These are phyloP conservation scores for Zalaria sp. DNA, from an alignment of 2,329 filamentous ascomycete genomes.

Conservation along the genomic window DNA sequence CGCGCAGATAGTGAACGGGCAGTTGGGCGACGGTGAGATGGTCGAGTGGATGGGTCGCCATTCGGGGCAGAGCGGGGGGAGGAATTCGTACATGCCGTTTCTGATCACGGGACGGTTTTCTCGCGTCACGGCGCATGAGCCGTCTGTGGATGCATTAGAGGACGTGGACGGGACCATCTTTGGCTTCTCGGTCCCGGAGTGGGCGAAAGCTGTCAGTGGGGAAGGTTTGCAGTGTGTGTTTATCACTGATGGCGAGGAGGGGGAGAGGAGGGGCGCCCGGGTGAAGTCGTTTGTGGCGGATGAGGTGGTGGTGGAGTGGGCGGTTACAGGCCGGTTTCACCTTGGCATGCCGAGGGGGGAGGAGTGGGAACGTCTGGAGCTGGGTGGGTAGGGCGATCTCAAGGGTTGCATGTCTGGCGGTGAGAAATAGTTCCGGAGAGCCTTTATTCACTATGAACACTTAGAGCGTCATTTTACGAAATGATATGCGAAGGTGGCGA, in stretches of 20 bases:
- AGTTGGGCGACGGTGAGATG: slow-evolving; percentile 10
- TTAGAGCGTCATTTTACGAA: too few species aligned
- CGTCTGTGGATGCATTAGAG: slow-evolving; percentile 14
- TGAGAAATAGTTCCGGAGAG: too few species aligned
- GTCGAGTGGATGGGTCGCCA: slow-evolving; percentile 7
- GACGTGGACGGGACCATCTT: slow-evolving; percentile 25
- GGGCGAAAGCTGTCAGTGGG: slow-evolving; percentile 26
- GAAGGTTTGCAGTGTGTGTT: slow-evolving; percentile 24
- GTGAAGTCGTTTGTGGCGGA: slow-evolving; percentile 24
- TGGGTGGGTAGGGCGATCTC: not conserved
- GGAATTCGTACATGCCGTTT: slow-evolving; percentile 27
- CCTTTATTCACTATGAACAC: too few species aligned
- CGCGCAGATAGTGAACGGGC: slow-evolving; percentile 10
- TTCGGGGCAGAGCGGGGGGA: slow-evolving; percentile 7
- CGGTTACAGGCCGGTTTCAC: slow-evolving; percentile 27
- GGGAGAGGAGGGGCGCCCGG: slow-evolving; percentile 20
- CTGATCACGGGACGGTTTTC: slow-evolving; percentile 21
- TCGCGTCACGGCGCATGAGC: slow-evolving; percentile 14
- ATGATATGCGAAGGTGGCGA: too few species aligned
- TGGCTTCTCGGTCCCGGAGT: slow-evolving; percentile 24
- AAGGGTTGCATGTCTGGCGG: too few species aligned
- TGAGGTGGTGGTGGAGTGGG: slow-evolving; percentile 20
- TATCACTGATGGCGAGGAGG: slow-evolving; percentile 17
- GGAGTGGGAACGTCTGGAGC: slow-evolving; percentile 22
- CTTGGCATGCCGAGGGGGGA: slow-evolving; percentile 27